A percentile compares a stretch with the other conserved stretches of the same genome.
phyloP scores from a whole-genome alignment of 2,329 filamentous ascomycete species.

The Colletotrichum godetiae region DNA sequence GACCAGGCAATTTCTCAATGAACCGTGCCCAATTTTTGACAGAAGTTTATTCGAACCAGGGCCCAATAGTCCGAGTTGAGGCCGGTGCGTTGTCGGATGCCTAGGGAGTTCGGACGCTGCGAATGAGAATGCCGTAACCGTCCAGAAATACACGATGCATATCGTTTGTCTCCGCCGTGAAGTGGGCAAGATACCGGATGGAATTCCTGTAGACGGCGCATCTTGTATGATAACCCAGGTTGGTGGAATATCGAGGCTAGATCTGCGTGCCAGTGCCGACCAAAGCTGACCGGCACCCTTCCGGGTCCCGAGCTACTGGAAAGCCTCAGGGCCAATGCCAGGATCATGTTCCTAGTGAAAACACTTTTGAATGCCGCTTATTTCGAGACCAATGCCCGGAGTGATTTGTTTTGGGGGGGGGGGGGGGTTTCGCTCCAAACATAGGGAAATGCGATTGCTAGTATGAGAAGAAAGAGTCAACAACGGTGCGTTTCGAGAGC shows the following conservation, averaged over 20 bases:
- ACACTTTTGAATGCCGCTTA: background rate
- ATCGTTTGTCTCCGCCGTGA: background rate
- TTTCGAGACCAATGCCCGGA: background rate
- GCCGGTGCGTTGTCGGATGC: background rate
- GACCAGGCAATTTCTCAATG: background rate
- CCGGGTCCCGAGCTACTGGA: constrained; percentile 14
- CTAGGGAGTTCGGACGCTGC: background rate
- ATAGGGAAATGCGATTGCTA: background rate
- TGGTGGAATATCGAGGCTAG: constrained; percentile 2
- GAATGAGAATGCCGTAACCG: background rate
- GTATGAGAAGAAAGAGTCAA: background rate
- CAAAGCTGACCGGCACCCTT: background rate
- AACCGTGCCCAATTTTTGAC: background rate
- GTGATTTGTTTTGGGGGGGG: background rate
- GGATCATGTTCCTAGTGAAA: constrained; percentile 1
- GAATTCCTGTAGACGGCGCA: background rate
- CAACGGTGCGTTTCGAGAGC: background rate
- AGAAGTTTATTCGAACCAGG: background rate
- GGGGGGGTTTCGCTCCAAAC: background rate
- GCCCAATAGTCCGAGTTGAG: background rate
- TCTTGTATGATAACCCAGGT: background rate
- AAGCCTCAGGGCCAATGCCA: background rate
- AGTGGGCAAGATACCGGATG: background rate
- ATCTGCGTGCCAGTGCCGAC: constrained; percentile 1
- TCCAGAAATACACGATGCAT: background rate